Evolutionary conservation across 2,329 filamentous ascomycete genomes (phyloP), one percentile per base, ranked within the genome.

Genomic region (Cladosporium phlei): DNA sequence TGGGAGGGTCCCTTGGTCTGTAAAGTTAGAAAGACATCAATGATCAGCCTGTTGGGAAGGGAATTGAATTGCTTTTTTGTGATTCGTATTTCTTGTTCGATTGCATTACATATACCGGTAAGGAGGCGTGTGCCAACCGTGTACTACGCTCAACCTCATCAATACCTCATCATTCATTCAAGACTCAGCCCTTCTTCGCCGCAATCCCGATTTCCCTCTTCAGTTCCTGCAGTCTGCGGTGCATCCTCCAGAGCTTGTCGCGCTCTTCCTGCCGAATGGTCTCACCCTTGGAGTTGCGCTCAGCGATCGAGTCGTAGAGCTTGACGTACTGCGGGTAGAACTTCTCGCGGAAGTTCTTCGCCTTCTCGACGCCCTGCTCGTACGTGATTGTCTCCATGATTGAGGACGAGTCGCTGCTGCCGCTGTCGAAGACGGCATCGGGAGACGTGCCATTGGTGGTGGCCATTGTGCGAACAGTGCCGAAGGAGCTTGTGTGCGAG

Each of bases 281-380:
- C 52, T 63, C 62, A 9, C 62, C 58, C n/a, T 53, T 53, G 25
- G 40, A 48, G 51, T 59, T 54, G 46, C 57, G 62, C n/a, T 67
- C 66, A 0, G 60, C 62, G 50, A 72, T 55, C 52, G 66, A 61
- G 57, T 75, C 73, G 59, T 82, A 78, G 55, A 81, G 60, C 55
- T 71, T 64, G 54, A 73, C 71, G 56, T 84, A 83, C 47, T 71
- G 73, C 27, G 74, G 73, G 57, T 83, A 82, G 51, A 74, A 75
- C 44, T 67, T 67, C 57, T 80, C 78, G 32, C 55, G 54, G 62
- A 83, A 83, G 38, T 67, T 69, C 53, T 69, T 67, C 2, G 71
- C 72, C 20, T 73, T 55, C 48, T 68, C 65, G 17, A 74, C 62
- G 25, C 68, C 70, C 54, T 72, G 69, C 19, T 63, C 65, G 62